Base-by-base conservation (phyloP, 345 rosid genomes). In the Bruguiera gymnorhiza region DNA sequence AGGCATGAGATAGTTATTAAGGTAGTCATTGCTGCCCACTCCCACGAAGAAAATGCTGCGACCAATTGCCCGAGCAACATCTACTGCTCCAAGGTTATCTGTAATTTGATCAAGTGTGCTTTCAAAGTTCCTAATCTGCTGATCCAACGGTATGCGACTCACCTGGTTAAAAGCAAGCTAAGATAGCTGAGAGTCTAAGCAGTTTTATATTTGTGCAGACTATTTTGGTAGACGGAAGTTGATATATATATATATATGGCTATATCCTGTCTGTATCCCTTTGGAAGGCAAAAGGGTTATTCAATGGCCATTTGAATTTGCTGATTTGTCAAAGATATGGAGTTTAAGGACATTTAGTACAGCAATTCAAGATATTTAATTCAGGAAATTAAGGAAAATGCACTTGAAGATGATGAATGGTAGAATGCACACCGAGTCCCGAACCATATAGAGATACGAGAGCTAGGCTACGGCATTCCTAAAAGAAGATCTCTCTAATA, bases 21-120 rank as follows among this genome's bases (percentile, higher is more conserved):
- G 88, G 76, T 95, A 95, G 81, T 95, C 99, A 75, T 95, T 95
- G 83, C 98, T 95, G 65, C 98, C 97, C 98, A 95, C 90, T 61
- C 99, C 98, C 0, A 92, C 83, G 72, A 92, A 92, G 80, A 90
- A 95, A 34, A 95, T 67, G 81, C 94, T 85, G 57, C 68, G 75
- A 43, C 78, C 77, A 18, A 95, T 71, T 5, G 90, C 84, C 39
- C 63, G 77, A 0, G 89, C 82, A 21, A 86, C 78, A 69, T 82
- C 82, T 6, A 71, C 72, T 53, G 92, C 84, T 8, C 98, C 97
- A 13, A 87, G 82, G 51, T 81, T 85, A 34, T 66, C 78, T 0
- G 89, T 78, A 23, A 92, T 80, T 56, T 92, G 94, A 81, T 92
- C 81, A 8, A 92, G 79, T 3, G 99, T 92, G 71, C 34, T 85